A percentile compares a stretch with the other conserved stretches of the same genome.
Evolutionary conservation across 2,329 filamentous ascomycete genomes (phyloP).

Genomic region (Raffaelea ambrosiae): DNA sequence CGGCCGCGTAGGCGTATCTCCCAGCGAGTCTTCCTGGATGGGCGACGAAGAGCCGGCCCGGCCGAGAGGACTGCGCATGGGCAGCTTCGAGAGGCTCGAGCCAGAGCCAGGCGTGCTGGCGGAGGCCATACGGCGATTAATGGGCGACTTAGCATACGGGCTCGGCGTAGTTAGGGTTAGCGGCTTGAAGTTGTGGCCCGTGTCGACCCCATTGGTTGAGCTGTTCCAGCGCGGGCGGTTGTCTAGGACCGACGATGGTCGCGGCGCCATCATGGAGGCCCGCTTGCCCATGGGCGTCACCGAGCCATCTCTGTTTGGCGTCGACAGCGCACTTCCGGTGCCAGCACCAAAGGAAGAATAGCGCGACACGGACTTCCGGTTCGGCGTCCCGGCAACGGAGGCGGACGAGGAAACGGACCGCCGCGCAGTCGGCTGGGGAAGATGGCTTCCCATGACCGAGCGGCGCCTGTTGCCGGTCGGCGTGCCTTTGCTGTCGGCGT

Average conservation of each 20-base stretch:
- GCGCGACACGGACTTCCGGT: conserved; percentile 30
- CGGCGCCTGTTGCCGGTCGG: conserved; percentile 32
- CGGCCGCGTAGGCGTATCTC: conserved; percentile 39
- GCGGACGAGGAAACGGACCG: conserved; percentile 32
- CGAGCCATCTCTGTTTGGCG: conserved; percentile 32
- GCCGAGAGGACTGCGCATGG: conserved; percentile 39
- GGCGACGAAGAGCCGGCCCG: conserved; percentile 41
- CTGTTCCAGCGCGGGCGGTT: conserved; percentile 65
- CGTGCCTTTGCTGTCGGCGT: conserved; percentile 20
- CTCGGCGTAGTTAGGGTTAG: conserved; percentile 51
- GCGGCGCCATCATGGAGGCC: conserved; percentile 10
- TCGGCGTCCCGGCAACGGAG: conserved; percentile 33
- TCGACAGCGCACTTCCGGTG: conserved; percentile 11
- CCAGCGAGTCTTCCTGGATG: conserved; percentile 36
- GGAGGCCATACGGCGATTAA: conserved; percentile 31
- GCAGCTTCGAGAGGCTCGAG: conserved; percentile 27
- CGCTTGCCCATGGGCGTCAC: conserved; percentile 39
- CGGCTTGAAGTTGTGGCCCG: conserved; percentile 61
- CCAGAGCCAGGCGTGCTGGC: conserved; percentile 24
- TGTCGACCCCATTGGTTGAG: conserved; percentile 56
- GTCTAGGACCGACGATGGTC: conserved; percentile 30
- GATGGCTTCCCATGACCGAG: conserved; percentile 35
- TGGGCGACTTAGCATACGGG: conserved; percentile 40
- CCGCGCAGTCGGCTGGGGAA: conserved; percentile 35
- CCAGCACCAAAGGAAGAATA: conserved; percentile 1